Evolutionary conservation across 2,329 filamentous ascomycete genomes (phyloP), one percentile per base, ranked within the genome.

Genomic region (Phymatotrichopsis omnivora): DNA sequence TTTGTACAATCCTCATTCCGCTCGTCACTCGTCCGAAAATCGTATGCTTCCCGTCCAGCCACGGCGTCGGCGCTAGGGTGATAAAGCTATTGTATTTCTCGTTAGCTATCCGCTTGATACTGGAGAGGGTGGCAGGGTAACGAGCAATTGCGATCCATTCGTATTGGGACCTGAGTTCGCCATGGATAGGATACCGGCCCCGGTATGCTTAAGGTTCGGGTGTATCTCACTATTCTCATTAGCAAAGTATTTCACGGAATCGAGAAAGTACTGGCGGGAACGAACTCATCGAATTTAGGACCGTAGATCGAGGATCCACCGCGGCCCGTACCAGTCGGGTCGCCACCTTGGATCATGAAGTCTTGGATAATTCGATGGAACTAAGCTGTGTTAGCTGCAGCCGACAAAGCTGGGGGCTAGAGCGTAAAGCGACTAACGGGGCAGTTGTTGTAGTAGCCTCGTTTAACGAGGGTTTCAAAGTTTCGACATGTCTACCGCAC

Each of bases 321-420:
- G 48, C 86, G 78, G 41, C 91, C 91, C 1, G 86, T 95, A 50
- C 87, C 89, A 0, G 89, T 94, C 1, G 89, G 89, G 64, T 98
- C 91, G 48, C 89, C 87, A 52, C 82, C 84, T 68, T 96, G 89
- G 47, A 93, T 73, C 89, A 98, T 96, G 71, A 98, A 98, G 66
- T 85, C 78, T 41, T 85, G 79, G 61, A 98, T 96, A 58, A 96
- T 80, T 63, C 91, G 86, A 70, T 96, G 91, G 73, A 96, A 89
- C 56, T 57, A 22, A 11, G 6, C 4, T 7, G 17, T 3, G 31
- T 56, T 41, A 57, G 49, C 8, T 4, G 20, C 14, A 24, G 23
- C 17, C 17, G 39, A 22, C 19, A 7, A 4, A 10, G 27, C 8
- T n/a, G 19, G 27, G 28, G 17, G 14, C 16, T 38, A 29, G 20